Base-by-base conservation (phyloP, 2,329 filamentous ascomycete genomes). In the Coniochaeta prunicola region DNA sequence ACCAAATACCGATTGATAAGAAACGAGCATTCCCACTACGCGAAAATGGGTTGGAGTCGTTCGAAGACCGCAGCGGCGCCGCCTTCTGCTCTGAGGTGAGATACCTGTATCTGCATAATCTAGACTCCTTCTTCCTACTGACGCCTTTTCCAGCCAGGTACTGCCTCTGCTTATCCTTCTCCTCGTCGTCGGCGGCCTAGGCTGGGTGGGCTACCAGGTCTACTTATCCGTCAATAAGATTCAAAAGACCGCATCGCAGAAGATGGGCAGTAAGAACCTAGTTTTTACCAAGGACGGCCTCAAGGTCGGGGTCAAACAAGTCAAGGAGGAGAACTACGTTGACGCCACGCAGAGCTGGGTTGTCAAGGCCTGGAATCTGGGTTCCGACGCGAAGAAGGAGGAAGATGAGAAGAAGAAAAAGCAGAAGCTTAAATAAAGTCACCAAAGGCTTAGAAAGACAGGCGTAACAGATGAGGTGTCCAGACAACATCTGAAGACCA, bases 261-360 rank as follows among this genome's bases (percentile, higher is more conserved):
- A 84, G 68, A 89, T 92, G 83, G 85, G 87, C 70, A 84, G 84
- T 75, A 89, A 88, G 76, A 88, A 92, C 70, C 82, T 92, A 59
- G 78, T 85, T 42, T 89, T 91, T 72, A 87, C 86, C 40, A 90
- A 89, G 70, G 89, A 91, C 59, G 89, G 89, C 58, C 74, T 90
- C 61, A 82, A 83, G 61, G 87, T 92, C 50, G 86, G 86, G 55
- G 81, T 92, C 61, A 88, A 87, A 73, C 80, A 90, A 61, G 73
- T 88, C 56, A 80, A 81, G 64, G 80, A 82, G 58, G 89, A 92
- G 74, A 83, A 81, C 54, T 90, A 91, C 69, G 83, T 90, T 66
- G 89, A 92, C 66, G 79, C 78, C 67, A 91, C 89, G 19, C 89
- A 92, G 75, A 84, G 79, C 64, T 84, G 80, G 73, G 73, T 87